phyloP scores from a whole-genome alignment of 257 asterid species.

The Solanum neorickii region DNA sequence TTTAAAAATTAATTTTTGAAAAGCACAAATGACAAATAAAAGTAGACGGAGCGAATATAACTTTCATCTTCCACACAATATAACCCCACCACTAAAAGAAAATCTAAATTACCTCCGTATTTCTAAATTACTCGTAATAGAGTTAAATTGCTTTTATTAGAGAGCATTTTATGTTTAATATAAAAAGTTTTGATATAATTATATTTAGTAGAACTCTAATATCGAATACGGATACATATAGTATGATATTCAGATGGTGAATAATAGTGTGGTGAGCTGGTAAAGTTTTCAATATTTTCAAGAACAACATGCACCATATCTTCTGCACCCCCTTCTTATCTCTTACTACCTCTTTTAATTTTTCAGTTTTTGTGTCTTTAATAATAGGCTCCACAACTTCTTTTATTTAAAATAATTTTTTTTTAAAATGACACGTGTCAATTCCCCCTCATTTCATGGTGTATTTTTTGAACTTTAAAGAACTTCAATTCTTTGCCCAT shows the following conservation, averaged over 20 bases:
- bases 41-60: too few species aligned
- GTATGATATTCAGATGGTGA: not conserved
- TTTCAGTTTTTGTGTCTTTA: not conserved
- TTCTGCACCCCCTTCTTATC: not conserved
- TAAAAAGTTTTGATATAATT: rapidly evolving
- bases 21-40: too few species aligned
- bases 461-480: not conserved
- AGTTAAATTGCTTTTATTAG: too few species aligned
- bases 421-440: not conserved
- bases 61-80: not conserved
- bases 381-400: not conserved
- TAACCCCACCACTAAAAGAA: not conserved
- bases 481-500: not conserved
- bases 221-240: too few species aligned
- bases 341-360: not conserved
- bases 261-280: not conserved
- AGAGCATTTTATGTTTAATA: too few species aligned
- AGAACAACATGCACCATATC: not conserved
- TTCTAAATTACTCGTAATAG: not conserved
- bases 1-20: too few species aligned
- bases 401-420: too few species aligned
- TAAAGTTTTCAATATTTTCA: not conserved
- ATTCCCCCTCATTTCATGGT: not conserved
- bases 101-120: not conserved
- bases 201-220: too few species aligned